phyloP scores from a whole-genome alignment of 2,329 filamentous ascomycete genomes.

The Aschersonia sp. region DNA sequence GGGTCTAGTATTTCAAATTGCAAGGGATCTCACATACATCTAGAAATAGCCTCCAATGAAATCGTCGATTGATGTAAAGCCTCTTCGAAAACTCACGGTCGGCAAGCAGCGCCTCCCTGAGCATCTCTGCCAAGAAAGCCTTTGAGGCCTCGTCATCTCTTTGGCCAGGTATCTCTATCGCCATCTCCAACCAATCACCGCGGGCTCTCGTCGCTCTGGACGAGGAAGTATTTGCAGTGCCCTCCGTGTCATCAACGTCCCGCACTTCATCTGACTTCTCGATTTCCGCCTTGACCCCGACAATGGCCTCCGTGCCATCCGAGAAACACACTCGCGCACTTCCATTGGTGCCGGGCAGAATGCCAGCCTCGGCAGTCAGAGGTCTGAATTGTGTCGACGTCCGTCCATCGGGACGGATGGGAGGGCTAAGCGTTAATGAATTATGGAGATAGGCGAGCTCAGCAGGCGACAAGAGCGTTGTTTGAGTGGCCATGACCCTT shows the following conservation, averaged over 20 bases:
- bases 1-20: neutral
- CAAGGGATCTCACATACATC: conserved; percentile 65
- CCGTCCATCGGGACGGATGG: conserved; percentile 81
- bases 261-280: conserved; percentile 44
- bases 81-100: conserved; percentile 54
- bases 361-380: conserved; percentile 75
- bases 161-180: conserved; percentile 80
- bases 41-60: conserved; percentile 93
- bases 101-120: conserved; percentile 71
- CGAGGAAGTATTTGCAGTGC: conserved; percentile 2
- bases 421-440: conserved; percentile 66
- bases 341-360: conserved; percentile 80
- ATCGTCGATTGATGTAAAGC: conserved; percentile 76
- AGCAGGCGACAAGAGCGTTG: conserved; percentile 75
- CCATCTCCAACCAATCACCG: conserved; percentile 73
- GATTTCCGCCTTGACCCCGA: conserved; percentile 90
- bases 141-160: conserved; percentile 84
- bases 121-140: conserved; percentile 75
- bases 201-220: conserved; percentile 27
- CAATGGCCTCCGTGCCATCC: conserved; percentile 90
- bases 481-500: conserved; percentile 45
- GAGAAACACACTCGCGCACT: conserved; percentile 88
- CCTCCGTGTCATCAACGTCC: conserved; percentile 11
- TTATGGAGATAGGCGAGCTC: conserved; percentile 92
- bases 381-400: conserved; percentile 77